Conservation (phyloP, 179 eudicot genomes). For the Carnegiea gigantea region DNA sequence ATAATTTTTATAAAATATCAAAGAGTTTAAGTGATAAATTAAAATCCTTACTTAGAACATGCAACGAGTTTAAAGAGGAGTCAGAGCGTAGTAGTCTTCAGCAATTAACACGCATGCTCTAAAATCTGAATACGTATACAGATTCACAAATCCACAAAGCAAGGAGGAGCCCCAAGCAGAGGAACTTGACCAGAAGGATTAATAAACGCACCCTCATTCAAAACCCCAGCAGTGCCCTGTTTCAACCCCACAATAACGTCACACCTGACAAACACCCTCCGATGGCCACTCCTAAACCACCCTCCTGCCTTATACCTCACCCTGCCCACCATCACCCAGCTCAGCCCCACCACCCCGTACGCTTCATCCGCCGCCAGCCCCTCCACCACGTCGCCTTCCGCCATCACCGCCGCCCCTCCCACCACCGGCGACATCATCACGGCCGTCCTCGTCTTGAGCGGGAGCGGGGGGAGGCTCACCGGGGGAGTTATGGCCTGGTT, state of each 20-base stretch:
- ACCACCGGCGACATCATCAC: conserved; percentile 61
- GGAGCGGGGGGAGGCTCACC: conserved; percentile 57
- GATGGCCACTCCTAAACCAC: conserved; percentile 40
- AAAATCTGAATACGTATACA: no score
- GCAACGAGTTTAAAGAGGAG: no score
- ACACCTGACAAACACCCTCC: conserved; percentile 57
- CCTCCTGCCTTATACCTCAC: conserved; percentile 55
- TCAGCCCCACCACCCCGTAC: conserved; percentile 60
- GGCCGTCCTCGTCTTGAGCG: conserved; percentile 45
- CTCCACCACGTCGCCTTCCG: conserved; percentile 53
- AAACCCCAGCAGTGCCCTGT: conserved; percentile 26
- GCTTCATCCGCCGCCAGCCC: conserved; percentile 54
- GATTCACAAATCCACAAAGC: conserved; percentile 47
- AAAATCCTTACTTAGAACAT: no score
- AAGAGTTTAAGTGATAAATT: no score
- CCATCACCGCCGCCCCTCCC: conserved; percentile 38
- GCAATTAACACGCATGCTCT: neutral
- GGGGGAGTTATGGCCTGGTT: conserved; percentile 64
- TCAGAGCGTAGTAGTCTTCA: neutral
- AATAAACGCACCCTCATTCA: conserved; percentile 27
- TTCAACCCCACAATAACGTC: conserved; percentile 56
- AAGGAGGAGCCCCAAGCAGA: conserved; percentile 46
- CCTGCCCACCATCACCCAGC: conserved; percentile 64
- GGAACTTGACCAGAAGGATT: conserved; percentile 50
- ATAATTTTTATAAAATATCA: no score